phyloP scores from a whole-genome alignment of 495 filamentous ascomycete genomes.

The Podospora appendiculata region DNA sequence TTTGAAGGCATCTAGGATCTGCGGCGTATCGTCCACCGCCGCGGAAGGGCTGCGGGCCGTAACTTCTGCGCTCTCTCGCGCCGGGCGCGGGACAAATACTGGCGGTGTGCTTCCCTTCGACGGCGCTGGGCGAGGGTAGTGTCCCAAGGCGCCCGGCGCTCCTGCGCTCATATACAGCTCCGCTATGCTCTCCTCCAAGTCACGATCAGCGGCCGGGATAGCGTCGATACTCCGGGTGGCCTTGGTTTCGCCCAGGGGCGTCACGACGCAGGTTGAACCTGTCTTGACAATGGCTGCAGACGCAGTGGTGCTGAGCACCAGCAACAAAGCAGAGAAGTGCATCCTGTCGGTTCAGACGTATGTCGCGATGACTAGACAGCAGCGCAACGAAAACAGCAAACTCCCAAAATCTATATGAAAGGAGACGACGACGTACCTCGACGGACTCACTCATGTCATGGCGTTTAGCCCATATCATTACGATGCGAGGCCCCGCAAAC shows the following conservation, averaged over 20 bases:
- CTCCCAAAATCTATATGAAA: too few relatives aligned
- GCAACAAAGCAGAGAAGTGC: slow-evolving; percentile 1
- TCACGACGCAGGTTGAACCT: slow-evolving; percentile 31
- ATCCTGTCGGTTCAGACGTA: background rate
- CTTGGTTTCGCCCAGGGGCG: slow-evolving; percentile 11
- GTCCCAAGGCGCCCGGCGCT: slow-evolving; percentile 4
- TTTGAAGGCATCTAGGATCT: slow-evolving; percentile 34
- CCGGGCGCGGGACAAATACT: background rate
- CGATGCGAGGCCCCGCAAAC: background rate
- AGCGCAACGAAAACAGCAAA: too few relatives aligned
- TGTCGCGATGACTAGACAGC: too few relatives aligned
- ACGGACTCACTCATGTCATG: too few relatives aligned
- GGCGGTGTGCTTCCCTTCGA: background rate
- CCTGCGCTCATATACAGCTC: background rate
- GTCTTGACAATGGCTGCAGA: slow-evolving; percentile 23
- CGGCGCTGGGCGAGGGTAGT: slow-evolving; percentile 8
- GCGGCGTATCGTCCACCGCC: slow-evolving; percentile 28
- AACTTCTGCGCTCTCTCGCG: too few relatives aligned
- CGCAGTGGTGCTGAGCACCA: slow-evolving; percentile 5
- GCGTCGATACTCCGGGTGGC: slow-evolving; percentile 10
- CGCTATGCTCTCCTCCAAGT: background rate
- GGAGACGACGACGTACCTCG: too few relatives aligned
- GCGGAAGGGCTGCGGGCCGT: background rate
- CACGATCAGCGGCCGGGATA: slow-evolving; percentile 9
- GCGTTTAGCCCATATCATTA: background rate